Evolutionary conservation across 1,139 yeast species (phyloP), one percentile per base, ranked within the genome.

Genomic region (Blastobotrys ciferrii): DNA sequence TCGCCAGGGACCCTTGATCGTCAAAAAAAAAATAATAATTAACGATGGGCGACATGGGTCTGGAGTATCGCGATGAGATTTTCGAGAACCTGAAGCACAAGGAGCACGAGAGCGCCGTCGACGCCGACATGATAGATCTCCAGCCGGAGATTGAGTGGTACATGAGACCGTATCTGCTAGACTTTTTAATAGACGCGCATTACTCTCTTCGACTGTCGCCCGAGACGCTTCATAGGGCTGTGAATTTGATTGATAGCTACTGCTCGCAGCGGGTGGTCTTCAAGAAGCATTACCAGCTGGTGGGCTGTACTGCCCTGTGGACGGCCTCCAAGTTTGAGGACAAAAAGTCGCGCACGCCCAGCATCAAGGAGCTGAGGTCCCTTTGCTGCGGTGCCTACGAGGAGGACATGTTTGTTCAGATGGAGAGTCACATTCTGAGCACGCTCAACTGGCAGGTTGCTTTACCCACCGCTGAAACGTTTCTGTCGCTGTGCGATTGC

Each of bases 141-240:
- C 98, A 92, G 68, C 97, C 98, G 0, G 97, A 91, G 68, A 79
- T 89, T 53, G 87, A 86, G 61, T 88, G 96, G 96, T 82, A 77
- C 67, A 87, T 89, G 96, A 78, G 98, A 62, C 96, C 97, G 1
- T 87, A 82, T 59, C 73, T 91, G 47, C 75, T 91, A 43, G 96
- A 91, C 65, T 88, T 87, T 62, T 71, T 89, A 49, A 73, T 89
- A 50, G 96, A 88, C 64, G 75, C 88, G 56, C 98, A 92, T 67
- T 73, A 82, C 15, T 81, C 89, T 51, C 80, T 91, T 62, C 80
- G 79, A 54, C 75, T 92, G 49, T 89, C 87, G 54, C 86, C 95
- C 2, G 84, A 88, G 52, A 88, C 97, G 1, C 74, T 92, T 48
- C 89, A 87, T 62, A 73, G 86, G 53, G 84, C 95, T 47, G 76